Percentiles rank a stretch among this genome's conserved stretches.
Evolutionary conservation across 495 filamentous ascomycete species (phyloP).

Genomic region (Aspergillus wentii): DNA sequence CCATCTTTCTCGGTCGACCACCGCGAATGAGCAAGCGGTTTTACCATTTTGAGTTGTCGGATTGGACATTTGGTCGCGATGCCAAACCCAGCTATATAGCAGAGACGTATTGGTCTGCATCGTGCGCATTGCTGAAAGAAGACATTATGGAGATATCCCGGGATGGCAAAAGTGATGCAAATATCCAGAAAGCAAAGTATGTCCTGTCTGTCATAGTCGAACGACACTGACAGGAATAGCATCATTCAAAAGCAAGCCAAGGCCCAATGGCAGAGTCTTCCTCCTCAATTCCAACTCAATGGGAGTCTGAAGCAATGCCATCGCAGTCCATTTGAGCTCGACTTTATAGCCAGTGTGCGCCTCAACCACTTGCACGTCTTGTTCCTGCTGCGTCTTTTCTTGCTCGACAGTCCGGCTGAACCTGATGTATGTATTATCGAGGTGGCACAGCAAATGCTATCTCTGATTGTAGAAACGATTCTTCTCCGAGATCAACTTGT

Average conservation of each 20-base stretch:
- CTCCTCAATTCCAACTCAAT: constrained; percentile 21
- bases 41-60: constrained; percentile 32
- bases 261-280: constrained; percentile 20
- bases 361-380: constrained; percentile 37
- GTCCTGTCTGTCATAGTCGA: background rate
- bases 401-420: constrained; percentile 26
- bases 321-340: constrained; percentile 23
- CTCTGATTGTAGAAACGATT: constrained; percentile 30
- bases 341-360: constrained; percentile 31
- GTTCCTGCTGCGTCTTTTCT: constrained; percentile 29
- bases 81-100: constrained; percentile 23
- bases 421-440: constrained; percentile 25
- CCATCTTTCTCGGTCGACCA: constrained; percentile 40
- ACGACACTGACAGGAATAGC: constrained; percentile 3
- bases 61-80: constrained; percentile 5
- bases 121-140: constrained; percentile 35
- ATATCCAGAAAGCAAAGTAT: constrained; percentile 17
- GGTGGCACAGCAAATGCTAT: constrained; percentile 30
- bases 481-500: constrained; percentile 32
- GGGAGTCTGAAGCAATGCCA: constrained; percentile 20
- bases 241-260: constrained; percentile 21
- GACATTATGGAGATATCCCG: constrained; percentile 34
- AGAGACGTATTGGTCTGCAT: constrained; percentile 36
- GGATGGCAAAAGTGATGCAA: constrained; percentile 21
- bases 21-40: constrained; percentile 38